These are phyloP conservation scores for Irpex sp. DNA, from an alignment of 1,284 basidiomycete genomes.

Conservation along the genomic window DNA sequence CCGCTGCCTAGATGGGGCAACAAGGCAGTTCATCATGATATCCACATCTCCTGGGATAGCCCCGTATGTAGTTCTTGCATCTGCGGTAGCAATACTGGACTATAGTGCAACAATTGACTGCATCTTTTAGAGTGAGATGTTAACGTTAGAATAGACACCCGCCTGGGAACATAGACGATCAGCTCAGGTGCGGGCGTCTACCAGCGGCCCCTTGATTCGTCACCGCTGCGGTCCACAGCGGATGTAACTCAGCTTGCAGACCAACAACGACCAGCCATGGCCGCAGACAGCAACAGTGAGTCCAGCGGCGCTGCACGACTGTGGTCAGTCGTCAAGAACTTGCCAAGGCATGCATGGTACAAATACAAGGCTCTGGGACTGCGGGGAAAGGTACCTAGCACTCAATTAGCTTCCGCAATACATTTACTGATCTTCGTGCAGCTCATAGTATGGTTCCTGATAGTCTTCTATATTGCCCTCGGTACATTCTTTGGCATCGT, in stretches of 20 bases:
- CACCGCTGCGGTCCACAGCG: neutral
- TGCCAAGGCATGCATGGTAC: slow-evolving; percentile 10
- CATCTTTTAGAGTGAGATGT: too few relatives aligned
- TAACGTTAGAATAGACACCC: too few relatives aligned
- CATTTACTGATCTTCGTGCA: slow-evolving; percentile 14
- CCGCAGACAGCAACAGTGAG: neutral
- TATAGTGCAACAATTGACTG: neutral
- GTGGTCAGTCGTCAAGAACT: slow-evolving; percentile 12
- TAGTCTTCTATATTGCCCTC: slow-evolving; percentile 42
- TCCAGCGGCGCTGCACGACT: slow-evolving; percentile 2
- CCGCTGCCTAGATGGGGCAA: neutral
- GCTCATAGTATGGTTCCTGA: slow-evolving; percentile 41
- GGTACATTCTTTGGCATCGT: slow-evolving; percentile 45
- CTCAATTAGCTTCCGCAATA: neutral
- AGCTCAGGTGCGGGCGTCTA: neutral
- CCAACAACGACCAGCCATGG: neutral
- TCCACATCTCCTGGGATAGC: neutral
- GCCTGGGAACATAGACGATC: neutral
- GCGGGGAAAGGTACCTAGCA: slow-evolving; percentile 14
- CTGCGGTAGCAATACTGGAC: neutral
- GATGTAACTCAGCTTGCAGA: neutral
- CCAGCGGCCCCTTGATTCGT: neutral
- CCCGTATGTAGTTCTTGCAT: neutral
- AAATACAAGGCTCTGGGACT: slow-evolving; percentile 16
- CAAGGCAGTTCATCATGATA: neutral